A percentile compares a stretch with the other conserved stretches of the same genome.
Evolutionary conservation across 2,329 filamentous ascomycete species (phyloP).

Genomic region (Talaromyces sp.): DNA sequence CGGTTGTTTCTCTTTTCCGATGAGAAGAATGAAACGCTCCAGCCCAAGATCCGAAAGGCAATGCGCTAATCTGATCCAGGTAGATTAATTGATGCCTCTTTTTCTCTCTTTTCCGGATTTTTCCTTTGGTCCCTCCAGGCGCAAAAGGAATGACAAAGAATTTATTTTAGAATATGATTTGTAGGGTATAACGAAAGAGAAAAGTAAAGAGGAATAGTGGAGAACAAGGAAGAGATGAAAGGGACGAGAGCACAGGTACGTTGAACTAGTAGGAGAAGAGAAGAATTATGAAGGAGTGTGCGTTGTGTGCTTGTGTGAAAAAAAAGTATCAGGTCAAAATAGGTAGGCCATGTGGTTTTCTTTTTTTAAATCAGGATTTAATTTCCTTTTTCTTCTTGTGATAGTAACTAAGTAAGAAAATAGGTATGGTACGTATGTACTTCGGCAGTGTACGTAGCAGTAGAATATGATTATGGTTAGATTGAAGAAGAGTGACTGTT

Average conservation of each 20-base stretch:
- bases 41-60: background rate
- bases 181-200: background rate
- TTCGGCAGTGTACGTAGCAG: constrained; percentile 3
- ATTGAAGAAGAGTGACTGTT: constrained; percentile 6
- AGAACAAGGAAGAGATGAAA: background rate
- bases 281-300: constrained; percentile 3
- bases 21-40: background rate
- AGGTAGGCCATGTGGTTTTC: constrained; percentile 15
- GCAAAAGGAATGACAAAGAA: constrained; percentile 7
- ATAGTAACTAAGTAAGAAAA: constrained; percentile 3
- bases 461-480: constrained; percentile 9
- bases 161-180: constrained; percentile 9
- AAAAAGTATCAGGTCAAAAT: constrained; percentile 4
- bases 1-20: constrained; percentile 1
- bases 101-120: background rate
- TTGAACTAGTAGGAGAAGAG: constrained; percentile 2
- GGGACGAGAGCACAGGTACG: constrained; percentile 3
- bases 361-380: constrained; percentile 7
- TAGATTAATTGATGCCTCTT: background rate
- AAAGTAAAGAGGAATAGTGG: background rate
- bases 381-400: constrained; percentile 6
- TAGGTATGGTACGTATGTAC: constrained; percentile 5
- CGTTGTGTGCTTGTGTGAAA: background rate
- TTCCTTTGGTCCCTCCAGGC: constrained; percentile 3
- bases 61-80: constrained; percentile 9